Base-by-base conservation (phyloP, 352 stramenopile species). In the Phytophthora aleatoria region DNA sequence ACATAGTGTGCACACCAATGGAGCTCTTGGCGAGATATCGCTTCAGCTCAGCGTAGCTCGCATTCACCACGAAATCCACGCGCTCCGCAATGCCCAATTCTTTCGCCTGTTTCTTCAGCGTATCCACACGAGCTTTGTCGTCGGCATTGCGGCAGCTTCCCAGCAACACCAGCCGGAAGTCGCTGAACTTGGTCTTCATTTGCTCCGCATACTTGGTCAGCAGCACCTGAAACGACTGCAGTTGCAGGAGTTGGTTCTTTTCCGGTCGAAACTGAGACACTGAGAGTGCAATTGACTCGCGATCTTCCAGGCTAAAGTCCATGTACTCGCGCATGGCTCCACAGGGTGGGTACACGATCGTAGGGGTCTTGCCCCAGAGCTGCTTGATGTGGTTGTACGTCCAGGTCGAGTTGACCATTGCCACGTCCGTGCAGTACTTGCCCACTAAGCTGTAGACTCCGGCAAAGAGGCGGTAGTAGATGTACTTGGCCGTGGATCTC, bases 1-100 rank as follows among this genome's bases (percentile, higher is more conserved):
- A 98, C 98, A 99, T 99, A 12, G 97, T 99, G 81, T 99, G 98
- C 6, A 99, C 69, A 3, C 98, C 98, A 16, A 99, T 90, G 7
- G 85, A 87, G 57, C 92, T 86, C 38, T 69, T 81, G 5, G 74
- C 71, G 16, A 99, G 71, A 49, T 90, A 95, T 16, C 83, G 56
- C 72, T 97, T 94, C 35, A 99, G 71, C 49, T 98, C 87, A 0
- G 74, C 69, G 57, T 98, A 99, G 24, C 92, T 96, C 35, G 95
- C 91, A 76, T 99, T 98, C 28, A 99, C 83, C 27, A 96, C 77
- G 72, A 99, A 99, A 43, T 96, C 71, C 5, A 99, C 97, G 15
- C 65, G 66, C 26, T 86, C 67, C 7, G 61, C 51, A 26, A 99
- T 64, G 3, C 87, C 85, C 15, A 98, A 67, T 24, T 90, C 69